Evolutionary conservation across 2,329 filamentous ascomycete species (phyloP).

Genomic region (Aspergillus costaricaensis): DNA sequence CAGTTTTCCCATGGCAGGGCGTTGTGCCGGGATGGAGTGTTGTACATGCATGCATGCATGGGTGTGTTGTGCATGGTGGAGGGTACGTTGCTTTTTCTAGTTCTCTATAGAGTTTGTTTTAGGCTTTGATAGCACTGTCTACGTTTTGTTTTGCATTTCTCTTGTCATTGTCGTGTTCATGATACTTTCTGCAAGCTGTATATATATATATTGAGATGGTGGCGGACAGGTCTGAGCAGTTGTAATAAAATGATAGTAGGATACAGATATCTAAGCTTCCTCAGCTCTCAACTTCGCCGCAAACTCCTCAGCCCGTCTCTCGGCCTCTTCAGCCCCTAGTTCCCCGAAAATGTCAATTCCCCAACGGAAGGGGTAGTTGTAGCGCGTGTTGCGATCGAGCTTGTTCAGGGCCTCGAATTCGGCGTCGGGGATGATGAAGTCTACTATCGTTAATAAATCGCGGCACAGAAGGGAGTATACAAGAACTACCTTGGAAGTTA

Average conservation of each 20-base stretch:
- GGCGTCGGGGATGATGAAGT: conserved; percentile 37
- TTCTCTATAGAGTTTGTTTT: no score
- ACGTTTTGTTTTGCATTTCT: no score
- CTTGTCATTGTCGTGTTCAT: no score
- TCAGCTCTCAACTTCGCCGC: conserved; percentile 26
- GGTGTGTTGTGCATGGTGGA: not conserved
- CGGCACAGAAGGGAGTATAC: fast-evolving
- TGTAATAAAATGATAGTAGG: not conserved
- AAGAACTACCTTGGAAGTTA: conserved; percentile 47
- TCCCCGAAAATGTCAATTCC: conserved; percentile 43
- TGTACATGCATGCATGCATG: not conserved
- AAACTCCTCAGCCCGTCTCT: conserved; percentile 32
- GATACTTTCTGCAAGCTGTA: not conserved
- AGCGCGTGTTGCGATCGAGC: conserved; percentile 40
- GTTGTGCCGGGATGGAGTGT: not conserved
- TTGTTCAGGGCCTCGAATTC: conserved; percentile 38
- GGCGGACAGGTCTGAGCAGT: not conserved
- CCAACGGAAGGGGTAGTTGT: conserved; percentile 42
- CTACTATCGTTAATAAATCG: conserved; percentile 10
- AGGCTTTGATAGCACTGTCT: no score
- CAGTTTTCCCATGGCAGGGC: not conserved
- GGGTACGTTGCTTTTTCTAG: not conserved
- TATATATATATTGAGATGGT: not conserved
- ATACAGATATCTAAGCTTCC: not conserved
- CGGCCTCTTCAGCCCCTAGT: conserved; percentile 35